Conservation (phyloP, 176 grass and related monocot genomes). For the Oryza nivara region DNA sequence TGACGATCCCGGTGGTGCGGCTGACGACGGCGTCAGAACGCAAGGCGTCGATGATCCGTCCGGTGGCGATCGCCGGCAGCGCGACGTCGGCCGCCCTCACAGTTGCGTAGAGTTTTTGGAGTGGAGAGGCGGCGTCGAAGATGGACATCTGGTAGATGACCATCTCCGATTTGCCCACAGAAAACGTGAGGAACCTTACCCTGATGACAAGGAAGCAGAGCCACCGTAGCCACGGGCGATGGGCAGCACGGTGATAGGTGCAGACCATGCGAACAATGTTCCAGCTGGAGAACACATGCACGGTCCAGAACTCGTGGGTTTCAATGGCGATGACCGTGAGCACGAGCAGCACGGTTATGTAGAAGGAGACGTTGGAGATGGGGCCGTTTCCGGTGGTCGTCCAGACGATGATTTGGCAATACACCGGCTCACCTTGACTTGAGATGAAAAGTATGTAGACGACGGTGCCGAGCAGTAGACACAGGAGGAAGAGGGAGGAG, state of each 20-base stretch:
- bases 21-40: neutral
- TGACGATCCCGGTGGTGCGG: neutral
- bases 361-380: no score
- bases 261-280: slow-evolving; percentile 8
- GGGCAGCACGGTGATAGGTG: neutral
- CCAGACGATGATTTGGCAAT: no score
- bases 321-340: slow-evolving; percentile 17
- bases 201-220: no score
- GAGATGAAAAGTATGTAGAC: neutral
- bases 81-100: no score
- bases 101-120: no score
- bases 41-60: neutral
- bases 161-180: neutral
- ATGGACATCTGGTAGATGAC: slow-evolving; percentile 13
- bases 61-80: neutral
- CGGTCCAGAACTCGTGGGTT: neutral
- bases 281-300: slow-evolving; percentile 16
- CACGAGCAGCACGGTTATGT: neutral
- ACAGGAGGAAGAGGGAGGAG: neutral
- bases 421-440: no score
- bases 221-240: no score
- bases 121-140: neutral
- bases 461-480: neutral
- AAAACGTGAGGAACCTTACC: no score
- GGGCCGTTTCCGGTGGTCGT: no score